phyloP scores from a whole-genome alignment of 1,284 basidiomycete genomes.

The Meira miltonrushii region DNA sequence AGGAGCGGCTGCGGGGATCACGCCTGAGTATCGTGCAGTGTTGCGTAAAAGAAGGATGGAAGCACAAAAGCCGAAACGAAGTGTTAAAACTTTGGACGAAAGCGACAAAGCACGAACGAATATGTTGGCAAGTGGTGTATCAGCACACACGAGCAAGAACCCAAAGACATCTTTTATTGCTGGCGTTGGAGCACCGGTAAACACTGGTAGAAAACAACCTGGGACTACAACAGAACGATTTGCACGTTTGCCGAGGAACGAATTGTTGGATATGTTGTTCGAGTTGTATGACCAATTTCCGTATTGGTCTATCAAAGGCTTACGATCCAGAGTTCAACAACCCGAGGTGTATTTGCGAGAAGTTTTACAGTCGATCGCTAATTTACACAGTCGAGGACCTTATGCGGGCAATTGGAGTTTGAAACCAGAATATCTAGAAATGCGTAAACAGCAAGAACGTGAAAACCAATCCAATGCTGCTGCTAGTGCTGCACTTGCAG shows the following conservation, averaged over 20 bases:
- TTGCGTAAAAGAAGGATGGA: slow-evolving; percentile 53
- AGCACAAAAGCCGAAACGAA: slow-evolving; percentile 54
- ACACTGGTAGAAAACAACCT: slow-evolving; percentile 20
- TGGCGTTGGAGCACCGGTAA: neutral
- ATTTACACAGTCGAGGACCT: slow-evolving; percentile 70
- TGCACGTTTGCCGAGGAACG: slow-evolving; percentile 80
- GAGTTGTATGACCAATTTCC: slow-evolving; percentile 69
- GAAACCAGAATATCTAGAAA: slow-evolving; percentile 34
- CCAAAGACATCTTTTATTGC: slow-evolving; percentile 9
- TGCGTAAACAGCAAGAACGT: slow-evolving; percentile 1
- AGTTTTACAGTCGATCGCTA: slow-evolving; percentile 73
- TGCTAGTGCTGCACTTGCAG: too few species aligned
- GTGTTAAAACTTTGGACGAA: slow-evolving; percentile 55
- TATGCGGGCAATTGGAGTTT: slow-evolving; percentile 56
- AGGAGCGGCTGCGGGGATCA: slow-evolving; percentile 23
- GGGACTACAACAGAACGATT: slow-evolving; percentile 61
- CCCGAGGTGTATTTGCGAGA: slow-evolving; percentile 88
- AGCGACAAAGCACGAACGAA: slow-evolving; percentile 51
- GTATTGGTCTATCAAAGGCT: slow-evolving; percentile 74
- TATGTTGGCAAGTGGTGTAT: slow-evolving; percentile 48
- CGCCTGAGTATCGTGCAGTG: slow-evolving; percentile 55
- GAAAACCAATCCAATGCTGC: too few species aligned
- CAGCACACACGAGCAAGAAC: slow-evolving; percentile 18
- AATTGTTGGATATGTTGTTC: slow-evolving; percentile 81
- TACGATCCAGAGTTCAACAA: slow-evolving; percentile 78